Percentiles rank a stretch among this genome's conserved stretches.
phyloP scores from a whole-genome alignment of 2,329 filamentous ascomycete genomes.

The Neonectria hederae region DNA sequence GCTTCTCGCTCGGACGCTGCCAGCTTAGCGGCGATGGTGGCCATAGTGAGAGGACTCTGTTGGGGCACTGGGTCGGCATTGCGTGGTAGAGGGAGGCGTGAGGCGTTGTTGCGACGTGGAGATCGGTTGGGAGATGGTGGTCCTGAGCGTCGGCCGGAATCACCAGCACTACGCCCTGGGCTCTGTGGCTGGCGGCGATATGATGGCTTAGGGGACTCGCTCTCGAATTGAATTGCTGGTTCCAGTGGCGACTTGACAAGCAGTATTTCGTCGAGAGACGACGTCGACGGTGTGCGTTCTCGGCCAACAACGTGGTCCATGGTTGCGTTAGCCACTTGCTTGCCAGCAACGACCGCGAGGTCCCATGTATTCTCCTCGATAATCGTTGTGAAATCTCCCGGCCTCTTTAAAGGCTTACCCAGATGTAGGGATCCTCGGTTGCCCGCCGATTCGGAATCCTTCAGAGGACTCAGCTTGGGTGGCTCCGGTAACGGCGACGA shows the following conservation, averaged over 20 bases:
- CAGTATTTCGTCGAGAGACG: constrained; percentile 49
- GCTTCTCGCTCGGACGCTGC: constrained; percentile 72
- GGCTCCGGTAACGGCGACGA: constrained; percentile 59
- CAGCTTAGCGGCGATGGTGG: constrained; percentile 69
- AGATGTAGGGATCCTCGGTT: constrained; percentile 52
- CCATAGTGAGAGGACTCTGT: constrained; percentile 69
- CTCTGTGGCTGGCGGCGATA: constrained; percentile 31
- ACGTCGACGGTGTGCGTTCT: constrained; percentile 41
- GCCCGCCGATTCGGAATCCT: constrained; percentile 60
- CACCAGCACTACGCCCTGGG: constrained; percentile 24
- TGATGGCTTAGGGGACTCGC: constrained; percentile 13
- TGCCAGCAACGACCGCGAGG: constrained; percentile 43
- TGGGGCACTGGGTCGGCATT: constrained; percentile 53
- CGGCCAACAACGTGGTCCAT: constrained; percentile 23
- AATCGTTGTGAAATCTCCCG: constrained; percentile 56
- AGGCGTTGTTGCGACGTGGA: constrained; percentile 32
- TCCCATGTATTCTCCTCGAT: constrained; percentile 60
- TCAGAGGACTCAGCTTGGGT: constrained; percentile 61
- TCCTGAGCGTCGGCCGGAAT: constrained; percentile 26
- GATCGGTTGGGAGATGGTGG: constrained; percentile 31
- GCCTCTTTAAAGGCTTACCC: constrained; percentile 43
- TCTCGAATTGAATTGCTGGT: constrained; percentile 22
- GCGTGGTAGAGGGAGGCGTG: constrained; percentile 46
- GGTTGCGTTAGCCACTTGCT: constrained; percentile 8
- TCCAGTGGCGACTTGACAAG: constrained; percentile 39